Base-by-base conservation (phyloP, 371 early-diverging fungal genomes). In the Choanephora cucurbitarum region DNA sequence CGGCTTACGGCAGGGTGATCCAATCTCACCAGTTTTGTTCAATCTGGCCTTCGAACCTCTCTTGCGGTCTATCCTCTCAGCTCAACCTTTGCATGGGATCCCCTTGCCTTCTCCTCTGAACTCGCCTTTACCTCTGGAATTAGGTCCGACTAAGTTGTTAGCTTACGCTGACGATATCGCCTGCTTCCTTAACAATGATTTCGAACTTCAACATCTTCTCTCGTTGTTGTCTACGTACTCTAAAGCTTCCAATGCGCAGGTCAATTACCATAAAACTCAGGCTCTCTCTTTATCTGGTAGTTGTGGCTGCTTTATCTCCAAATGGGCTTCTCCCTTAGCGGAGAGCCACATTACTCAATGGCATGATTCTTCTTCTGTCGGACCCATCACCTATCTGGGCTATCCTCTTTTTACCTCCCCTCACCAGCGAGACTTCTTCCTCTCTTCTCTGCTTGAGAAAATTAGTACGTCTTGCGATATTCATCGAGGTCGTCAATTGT, bases 81-180 rank as follows among this genome's bases (percentile, higher is more conserved):
- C 28, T 17, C 5, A 21, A 6, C 4, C 21, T 10, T 24, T 51
- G 4, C n/a, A 2, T 24, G 39, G 34, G 2, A 17, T 39, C 6
- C 18, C 17, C 1, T 0, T 37, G 4, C 34, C 34, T 33, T 13
- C 39, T 3, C 13, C 21, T 10, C 13, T 28, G 28, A 3, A 7
- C 5, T 0, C 10, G 17, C 14, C 23, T 5, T 22, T 3, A 3
- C 7, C 28, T 28, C 3, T 28, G 7, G 28, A 28, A 28, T 5
- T 7, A 3, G 28, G 28, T 7, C 28, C 50, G 1, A 4, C 61
- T 10, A 66, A 62, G 46, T 23, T 46, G 0, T 13, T 63, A 22
- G 57, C 62, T 4, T 67, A 58, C 31, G 60, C 59, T 0, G 62
- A 58, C 28, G 55, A 60, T 40, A 21, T 67, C 11, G 31, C 51